Evolutionary conservation across 306 rosid species (phyloP), one percentile per base, ranked within the genome.

Genomic region (Vigna hirtella): DNA sequence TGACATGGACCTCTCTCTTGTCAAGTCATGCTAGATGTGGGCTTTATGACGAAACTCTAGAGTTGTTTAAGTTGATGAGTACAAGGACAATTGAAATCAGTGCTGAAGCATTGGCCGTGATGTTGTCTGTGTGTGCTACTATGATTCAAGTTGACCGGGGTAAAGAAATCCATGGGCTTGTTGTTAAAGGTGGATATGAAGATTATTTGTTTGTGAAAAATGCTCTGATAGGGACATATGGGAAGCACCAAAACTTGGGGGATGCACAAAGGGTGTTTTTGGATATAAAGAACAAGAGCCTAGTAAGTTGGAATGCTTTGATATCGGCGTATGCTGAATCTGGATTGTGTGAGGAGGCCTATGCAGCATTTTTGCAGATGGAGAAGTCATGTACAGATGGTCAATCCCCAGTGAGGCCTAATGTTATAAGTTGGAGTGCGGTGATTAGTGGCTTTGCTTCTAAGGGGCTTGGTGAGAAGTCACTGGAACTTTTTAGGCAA

Each of bases 381-480:
- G 85, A 79, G 72, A 76, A 83, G 53, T 77, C 72, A 10, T 73
- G 38, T 70, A 42, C 12, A 9, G 79, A 48, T 70, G 81, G 57
- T 43, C 58, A 66, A 83, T 78, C 83, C 32, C 17, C 16, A 11
- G 14, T 84, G 79, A 89, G 85, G 51, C 94, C 98, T 26, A 90
- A 90, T 82, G 89, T 94, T 61, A 74, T 91, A 85, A 94, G 90
- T 88, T 94, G 96, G 97, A 89, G 94, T 73, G 88, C 96, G 24
- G 84, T 89, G 63, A 92, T 94, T 22, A 72, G 82, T 80, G 91
- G 93, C 55, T 89, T 87, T 88, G 87, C 93, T 67, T 83, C 85
- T 20, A 72, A 77, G 9, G 90, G 96, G 70, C 79, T 63, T 52
- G 77, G 85, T 18, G 89, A 85, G 83, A 84, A 86, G 81, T 85